Base-by-base conservation (phyloP, 805 yeast species). In the Ogataea nonfermentans region DNA sequence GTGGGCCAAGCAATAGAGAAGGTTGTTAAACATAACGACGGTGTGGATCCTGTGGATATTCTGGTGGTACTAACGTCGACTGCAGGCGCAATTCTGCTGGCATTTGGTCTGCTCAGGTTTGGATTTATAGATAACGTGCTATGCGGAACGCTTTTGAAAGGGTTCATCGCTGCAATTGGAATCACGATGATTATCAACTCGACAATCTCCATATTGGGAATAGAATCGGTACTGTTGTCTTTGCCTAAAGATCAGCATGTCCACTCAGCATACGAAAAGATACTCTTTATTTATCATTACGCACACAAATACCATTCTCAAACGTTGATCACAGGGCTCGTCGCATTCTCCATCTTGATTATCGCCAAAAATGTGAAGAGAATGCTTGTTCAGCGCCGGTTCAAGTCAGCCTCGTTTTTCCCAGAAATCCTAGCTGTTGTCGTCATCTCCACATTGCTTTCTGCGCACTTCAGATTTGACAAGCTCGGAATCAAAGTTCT, bases 381-480 rank as follows among this genome's bases (percentile, higher is more conserved):
- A 40, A 52, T 69, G 20, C 50, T 59, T 35, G 62, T 62, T 3
- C 42, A 53, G 4, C 57, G 45, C 19, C 51, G 52, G n/a, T 57
- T 56, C 47, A 69, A 68, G 25, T 62, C 68, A 42, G 70, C 78
- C 9, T 71, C 80, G 0, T 84, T 83, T 44, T 61, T 93, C 23
- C 98, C 99, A 0, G 98, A 91, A 49, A 90, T 91, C 26, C 66
- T 91, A 41, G 52, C 84, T 4, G 83, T 84, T n/a, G 89, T 91
- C 1, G 65, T 79, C 0, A 53, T 76, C 0, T 68, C 84, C 0
- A 78, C 90, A 0, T 40, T 76, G 3, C 55, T 84, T 6, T 76
- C 85, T 7, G 56, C 60, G 2, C 36, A 48, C 25, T 68, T 62
- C 42, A 59, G 69, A n/a, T 77, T 84, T 68, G 71, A 68, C 31